phyloP scores from a whole-genome alignment of 371 early-diverging fungal genomes.

The Mucor indicus region DNA sequence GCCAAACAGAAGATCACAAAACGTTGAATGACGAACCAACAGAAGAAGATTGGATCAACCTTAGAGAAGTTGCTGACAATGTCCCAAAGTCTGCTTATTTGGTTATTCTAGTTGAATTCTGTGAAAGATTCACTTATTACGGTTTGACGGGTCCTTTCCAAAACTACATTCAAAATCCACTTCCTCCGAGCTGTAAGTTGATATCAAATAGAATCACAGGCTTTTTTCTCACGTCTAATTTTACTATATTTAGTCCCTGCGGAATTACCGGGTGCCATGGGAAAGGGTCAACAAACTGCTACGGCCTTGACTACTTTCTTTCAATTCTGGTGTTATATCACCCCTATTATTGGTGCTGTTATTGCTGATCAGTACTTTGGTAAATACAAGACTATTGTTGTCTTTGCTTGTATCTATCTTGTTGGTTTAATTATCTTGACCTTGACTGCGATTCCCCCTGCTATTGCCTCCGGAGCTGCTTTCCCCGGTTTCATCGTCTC shows the following conservation, averaged over 20 bases:
- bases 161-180: conserved; percentile 59
- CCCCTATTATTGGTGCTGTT: conserved; percentile 78
- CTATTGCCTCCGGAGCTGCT: conserved; percentile 53
- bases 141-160: conserved; percentile 63
- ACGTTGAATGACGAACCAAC: conserved; percentile 46
- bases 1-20: no score
- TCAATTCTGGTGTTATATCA: conserved; percentile 77
- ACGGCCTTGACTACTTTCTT: conserved; percentile 77
- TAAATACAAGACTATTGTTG: conserved; percentile 76
- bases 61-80: conserved; percentile 51
- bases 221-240: neutral
- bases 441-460: conserved; percentile 56
- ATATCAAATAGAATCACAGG: conserved; percentile 1
- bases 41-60: conserved; percentile 39
- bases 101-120: conserved; percentile 71
- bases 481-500: conserved; percentile 67
- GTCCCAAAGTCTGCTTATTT: conserved; percentile 57
- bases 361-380: conserved; percentile 83
- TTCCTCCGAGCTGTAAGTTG: conserved; percentile 37
- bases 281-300: conserved; percentile 46
- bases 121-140: conserved; percentile 78
- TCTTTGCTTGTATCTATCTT: conserved; percentile 66
- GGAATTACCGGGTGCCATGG: conserved; percentile 44
- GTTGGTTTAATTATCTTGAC: conserved; percentile 68
- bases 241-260: conserved; percentile 31